A percentile compares a stretch with the other conserved stretches of the same genome.
Conservation (phyloP, 257 asterid genomes). For the Eustoma russellianum region DNA sequence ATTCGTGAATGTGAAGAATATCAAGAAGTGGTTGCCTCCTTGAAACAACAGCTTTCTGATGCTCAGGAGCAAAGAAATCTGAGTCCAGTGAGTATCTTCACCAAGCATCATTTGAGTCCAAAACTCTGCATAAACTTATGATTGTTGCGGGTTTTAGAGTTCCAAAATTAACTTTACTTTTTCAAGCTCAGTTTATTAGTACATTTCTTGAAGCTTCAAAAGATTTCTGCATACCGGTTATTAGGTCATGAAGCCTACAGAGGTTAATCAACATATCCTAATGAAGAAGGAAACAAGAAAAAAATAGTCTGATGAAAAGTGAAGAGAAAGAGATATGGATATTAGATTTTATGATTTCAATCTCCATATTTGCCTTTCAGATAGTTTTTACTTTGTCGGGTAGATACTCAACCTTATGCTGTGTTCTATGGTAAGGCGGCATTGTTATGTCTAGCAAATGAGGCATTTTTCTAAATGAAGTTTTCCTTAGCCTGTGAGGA, state of each 20-base stretch:
- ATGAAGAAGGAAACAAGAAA: too few relatives aligned
- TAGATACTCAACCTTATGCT: too few relatives aligned
- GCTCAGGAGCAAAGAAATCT: constrained; percentile 32
- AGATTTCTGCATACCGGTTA: neutral
- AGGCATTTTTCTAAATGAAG: too few relatives aligned
- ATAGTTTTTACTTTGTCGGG: too few relatives aligned
- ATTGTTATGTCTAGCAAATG: too few relatives aligned
- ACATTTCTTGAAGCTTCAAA: neutral
- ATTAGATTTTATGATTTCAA: too few relatives aligned
- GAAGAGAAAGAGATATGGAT: too few relatives aligned
- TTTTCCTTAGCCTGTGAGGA: too few relatives aligned
- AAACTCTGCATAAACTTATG: constrained; percentile 27
- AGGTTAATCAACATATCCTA: neutral
- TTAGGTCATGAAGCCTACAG: too few relatives aligned
- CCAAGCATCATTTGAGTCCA: constrained; percentile 35
- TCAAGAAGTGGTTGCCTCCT: constrained; percentile 51
- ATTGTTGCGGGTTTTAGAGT: constrained; percentile 34
- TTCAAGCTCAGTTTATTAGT: constrained; percentile 54
- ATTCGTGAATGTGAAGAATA: constrained; percentile 63
- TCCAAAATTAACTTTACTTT: constrained; percentile 40
- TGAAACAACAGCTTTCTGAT: constrained; percentile 59
- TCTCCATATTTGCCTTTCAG: too few relatives aligned
- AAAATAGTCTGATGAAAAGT: too few relatives aligned
- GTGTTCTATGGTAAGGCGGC: too few relatives aligned
- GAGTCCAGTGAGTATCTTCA: constrained; percentile 31